A percentile compares a stretch with the other conserved stretches of the same genome.
phyloP scores from a whole-genome alignment of 2,329 filamentous ascomycete species.

The Exserohilum turcica region DNA sequence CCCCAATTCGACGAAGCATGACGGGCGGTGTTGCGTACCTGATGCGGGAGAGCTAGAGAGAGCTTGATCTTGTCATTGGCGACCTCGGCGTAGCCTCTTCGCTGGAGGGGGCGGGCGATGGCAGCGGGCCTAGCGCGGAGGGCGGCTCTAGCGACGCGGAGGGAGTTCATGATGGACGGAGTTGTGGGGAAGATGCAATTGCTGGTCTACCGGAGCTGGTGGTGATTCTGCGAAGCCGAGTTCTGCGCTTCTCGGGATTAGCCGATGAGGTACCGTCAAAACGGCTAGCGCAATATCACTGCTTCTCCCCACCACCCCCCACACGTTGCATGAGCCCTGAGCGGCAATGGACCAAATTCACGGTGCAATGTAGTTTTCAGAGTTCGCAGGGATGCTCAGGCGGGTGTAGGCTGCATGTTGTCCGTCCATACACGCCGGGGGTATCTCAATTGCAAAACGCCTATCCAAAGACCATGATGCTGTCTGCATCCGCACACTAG shows the following conservation, averaged over 20 bases:
- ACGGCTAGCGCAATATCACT: slow-evolving; percentile 1
- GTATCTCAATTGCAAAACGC: slow-evolving; percentile 42
- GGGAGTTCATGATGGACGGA: slow-evolving; percentile 76
- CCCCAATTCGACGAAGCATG: slow-evolving; percentile 8
- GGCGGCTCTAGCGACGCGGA: slow-evolving; percentile 89
- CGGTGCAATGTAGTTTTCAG: no score
- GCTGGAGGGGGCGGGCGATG: slow-evolving; percentile 76
- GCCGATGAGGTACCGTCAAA: slow-evolving; percentile 18
- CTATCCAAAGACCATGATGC: slow-evolving; percentile 3
- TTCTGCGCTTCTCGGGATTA: slow-evolving; percentile 32
- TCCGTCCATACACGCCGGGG: slow-evolving; percentile 15
- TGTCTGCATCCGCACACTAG: neutral
- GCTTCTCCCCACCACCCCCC: neutral
- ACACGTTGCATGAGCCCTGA: neutral
- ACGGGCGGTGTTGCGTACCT: slow-evolving; percentile 69
- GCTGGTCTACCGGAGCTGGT: slow-evolving; percentile 40
- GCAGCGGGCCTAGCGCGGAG: slow-evolving; percentile 78
- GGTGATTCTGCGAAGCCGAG: slow-evolving; percentile 36
- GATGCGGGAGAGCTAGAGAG: slow-evolving; percentile 94
- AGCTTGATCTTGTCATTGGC: slow-evolving; percentile 79
- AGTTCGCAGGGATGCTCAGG: neutral
- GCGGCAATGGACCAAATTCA: neutral
- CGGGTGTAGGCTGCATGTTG: neutral
- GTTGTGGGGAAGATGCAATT: slow-evolving; percentile 47
- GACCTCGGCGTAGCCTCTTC: slow-evolving; percentile 79